Evolutionary conservation across 2,329 filamentous ascomycete genomes (phyloP).

Genomic region (Colletotrichum destructivum): DNA sequence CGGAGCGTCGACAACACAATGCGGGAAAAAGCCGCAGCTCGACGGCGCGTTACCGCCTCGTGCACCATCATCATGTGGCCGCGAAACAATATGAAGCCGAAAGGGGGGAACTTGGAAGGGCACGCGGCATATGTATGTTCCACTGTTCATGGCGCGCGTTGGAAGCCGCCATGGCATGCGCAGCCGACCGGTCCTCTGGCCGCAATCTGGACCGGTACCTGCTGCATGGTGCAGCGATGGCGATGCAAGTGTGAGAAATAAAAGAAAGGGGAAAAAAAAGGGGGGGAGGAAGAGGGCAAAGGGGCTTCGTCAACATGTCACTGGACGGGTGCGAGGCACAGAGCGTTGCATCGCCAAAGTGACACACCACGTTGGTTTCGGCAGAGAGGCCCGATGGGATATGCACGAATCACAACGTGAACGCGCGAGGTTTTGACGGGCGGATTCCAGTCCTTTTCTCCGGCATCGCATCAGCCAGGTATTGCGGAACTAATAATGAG

Average conservation of each 20-base stretch:
- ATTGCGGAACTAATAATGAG: too few species aligned
- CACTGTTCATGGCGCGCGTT: conserved; percentile 12
- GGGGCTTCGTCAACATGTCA: conserved; percentile 23
- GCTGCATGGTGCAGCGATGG: conserved; percentile 40
- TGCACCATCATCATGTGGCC: conserved; percentile 31
- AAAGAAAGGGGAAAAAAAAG: not conserved
- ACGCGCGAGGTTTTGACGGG: conserved; percentile 15
- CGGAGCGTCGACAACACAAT: not conserved
- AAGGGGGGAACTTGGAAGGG: not conserved
- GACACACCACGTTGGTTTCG: conserved; percentile 30
- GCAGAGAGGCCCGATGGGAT: conserved; percentile 32
- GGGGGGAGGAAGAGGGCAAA: conserved; percentile 10
- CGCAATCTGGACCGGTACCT: conserved; percentile 28
- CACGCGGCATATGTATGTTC: conserved; percentile 3
- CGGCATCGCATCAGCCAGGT: conserved; percentile 19
- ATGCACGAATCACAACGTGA: conserved; percentile 41
- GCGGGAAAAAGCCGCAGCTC: conserved; percentile 2
- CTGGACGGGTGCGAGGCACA: conserved; percentile 28
- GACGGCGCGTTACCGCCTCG: conserved; percentile 17
- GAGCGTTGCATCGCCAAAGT: conserved; percentile 41
- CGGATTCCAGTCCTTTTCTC: conserved; percentile 22
- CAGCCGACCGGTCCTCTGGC: conserved; percentile 13
- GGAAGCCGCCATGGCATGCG: conserved; percentile 22
- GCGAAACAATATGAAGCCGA: conserved; percentile 27
- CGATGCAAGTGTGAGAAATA: conserved; percentile 26